Evolutionary conservation across 306 rosid species (phyloP), one percentile per base, ranked within the genome.

Genomic region (Crotalaria pallida): DNA sequence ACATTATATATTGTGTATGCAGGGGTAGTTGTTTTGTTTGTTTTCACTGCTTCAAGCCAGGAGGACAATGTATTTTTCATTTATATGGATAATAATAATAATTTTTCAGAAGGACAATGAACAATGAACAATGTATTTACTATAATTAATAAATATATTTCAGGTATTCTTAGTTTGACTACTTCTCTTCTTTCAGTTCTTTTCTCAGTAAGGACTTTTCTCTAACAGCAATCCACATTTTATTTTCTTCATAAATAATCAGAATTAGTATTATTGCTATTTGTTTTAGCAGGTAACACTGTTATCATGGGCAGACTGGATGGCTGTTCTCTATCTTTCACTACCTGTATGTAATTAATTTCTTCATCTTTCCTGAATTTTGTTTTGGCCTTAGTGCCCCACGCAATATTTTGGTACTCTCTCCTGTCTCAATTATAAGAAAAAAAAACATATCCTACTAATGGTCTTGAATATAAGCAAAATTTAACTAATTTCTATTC

Each of bases 231-330:
- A 64, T 68, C 23, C 36, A 13, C 58, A 23, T 52, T 33, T 40
- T 45, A 48, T 70, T 64, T 67, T 71, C 75, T 70, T 58, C 13
- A 5, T 60, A 29, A 76, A 34, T 73, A 71, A 81, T 56, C 56
- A 29, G 36, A 74, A 62, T 51, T 23, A n/a, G 38, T 23, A 36
- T 55, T 55, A 16, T 33, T 75, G 98, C 96, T n/a, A n/a, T n/a
- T n/a, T n/a, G n/a, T n/a, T n/a, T n/a, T n/a, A n/a, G n/a, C n/a
- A n/a, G n/a, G n/a, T 93, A 43, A 88, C 92, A 47, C 94, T 94
- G 2, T 76, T 93, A 78, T 88, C 98, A 38, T 90, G 90, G 90
- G 86, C 88, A 38, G 98, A 93, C 69, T 93, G 98, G 98, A 86
- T 78, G 59, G 84, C 85, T 69, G 92, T 93, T 64, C 71, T 93